phyloP scores from a whole-genome alignment of 495 filamentous ascomycete genomes.

The Talaromyces stipitatus region DNA sequence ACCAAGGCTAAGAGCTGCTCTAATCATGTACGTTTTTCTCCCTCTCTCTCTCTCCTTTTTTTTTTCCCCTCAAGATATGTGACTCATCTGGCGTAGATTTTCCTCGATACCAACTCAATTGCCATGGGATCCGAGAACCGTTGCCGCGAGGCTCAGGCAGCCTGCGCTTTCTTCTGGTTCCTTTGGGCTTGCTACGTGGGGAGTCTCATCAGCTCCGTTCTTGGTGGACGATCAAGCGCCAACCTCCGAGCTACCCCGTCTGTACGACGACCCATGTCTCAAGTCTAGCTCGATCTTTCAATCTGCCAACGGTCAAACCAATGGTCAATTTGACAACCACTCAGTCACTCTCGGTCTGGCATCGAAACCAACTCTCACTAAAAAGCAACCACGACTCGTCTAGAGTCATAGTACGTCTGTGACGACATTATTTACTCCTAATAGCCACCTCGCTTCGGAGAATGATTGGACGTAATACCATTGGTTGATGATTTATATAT shows the following conservation, averaged over 20 bases:
- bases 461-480: background rate
- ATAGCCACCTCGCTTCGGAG: background rate
- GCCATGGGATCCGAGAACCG: slow-evolving; percentile 54
- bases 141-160: slow-evolving; percentile 63
- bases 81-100: slow-evolving; percentile 31
- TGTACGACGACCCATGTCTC: slow-evolving; percentile 5
- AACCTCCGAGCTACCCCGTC: slow-evolving; percentile 25
- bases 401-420: background rate
- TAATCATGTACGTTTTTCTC: slow-evolving; percentile 44
- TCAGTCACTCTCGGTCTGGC: too few species aligned
- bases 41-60: background rate
- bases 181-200: slow-evolving; percentile 53
- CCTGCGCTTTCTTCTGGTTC: slow-evolving; percentile 66
- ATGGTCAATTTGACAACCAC: too few species aligned
- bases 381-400: background rate
- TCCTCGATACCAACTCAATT: slow-evolving; percentile 48
- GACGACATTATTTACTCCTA: background rate
- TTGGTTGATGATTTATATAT: background rate
- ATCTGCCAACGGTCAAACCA: background rate
- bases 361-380: background rate
- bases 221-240: slow-evolving; percentile 28
- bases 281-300: background rate
- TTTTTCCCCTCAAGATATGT: background rate
- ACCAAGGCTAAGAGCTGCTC: slow-evolving; percentile 51
- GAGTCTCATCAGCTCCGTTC: slow-evolving; percentile 43